phyloP scores from a whole-genome alignment of 73 alveolate genomes.

The Paramecium primaurelia region DNA sequence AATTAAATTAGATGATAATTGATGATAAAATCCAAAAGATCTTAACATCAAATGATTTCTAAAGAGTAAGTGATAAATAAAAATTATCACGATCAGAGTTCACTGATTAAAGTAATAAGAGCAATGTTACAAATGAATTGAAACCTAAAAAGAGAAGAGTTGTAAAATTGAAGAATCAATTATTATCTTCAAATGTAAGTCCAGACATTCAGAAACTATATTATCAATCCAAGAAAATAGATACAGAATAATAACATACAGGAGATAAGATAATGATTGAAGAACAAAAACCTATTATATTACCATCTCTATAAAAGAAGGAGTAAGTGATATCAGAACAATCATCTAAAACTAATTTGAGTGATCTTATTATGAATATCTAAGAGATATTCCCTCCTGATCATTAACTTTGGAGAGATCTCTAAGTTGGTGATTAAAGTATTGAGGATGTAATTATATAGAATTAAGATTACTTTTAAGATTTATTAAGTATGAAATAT shows the following conservation, averaged over 20 bases:
- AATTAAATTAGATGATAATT: background rate
- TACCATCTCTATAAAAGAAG: background rate
- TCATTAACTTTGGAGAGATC: conserved; percentile 2
- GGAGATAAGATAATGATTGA: background rate
- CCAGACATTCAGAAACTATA: conserved; percentile 15
- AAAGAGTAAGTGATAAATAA: background rate
- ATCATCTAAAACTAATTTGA: background rate
- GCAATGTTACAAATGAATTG: background rate
- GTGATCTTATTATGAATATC: background rate
- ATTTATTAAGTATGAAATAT: background rate
- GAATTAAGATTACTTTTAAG: background rate
- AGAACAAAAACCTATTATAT: background rate
- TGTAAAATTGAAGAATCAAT: background rate
- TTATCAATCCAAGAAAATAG: background rate
- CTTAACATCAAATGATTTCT: background rate
- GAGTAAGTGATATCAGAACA: background rate
- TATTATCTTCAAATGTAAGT: background rate
- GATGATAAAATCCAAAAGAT: background rate
- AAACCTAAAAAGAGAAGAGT: background rate
- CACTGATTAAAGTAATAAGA: background rate
- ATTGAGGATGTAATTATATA: background rate
- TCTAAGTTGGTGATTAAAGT: background rate
- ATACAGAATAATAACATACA: background rate
- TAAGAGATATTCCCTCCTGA: background rate
- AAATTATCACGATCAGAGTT: background rate